Evolutionary conservation across 2,329 filamentous ascomycete species (phyloP), one percentile per base, ranked within the genome.

Genomic region (Herpotrichia juniperi): DNA sequence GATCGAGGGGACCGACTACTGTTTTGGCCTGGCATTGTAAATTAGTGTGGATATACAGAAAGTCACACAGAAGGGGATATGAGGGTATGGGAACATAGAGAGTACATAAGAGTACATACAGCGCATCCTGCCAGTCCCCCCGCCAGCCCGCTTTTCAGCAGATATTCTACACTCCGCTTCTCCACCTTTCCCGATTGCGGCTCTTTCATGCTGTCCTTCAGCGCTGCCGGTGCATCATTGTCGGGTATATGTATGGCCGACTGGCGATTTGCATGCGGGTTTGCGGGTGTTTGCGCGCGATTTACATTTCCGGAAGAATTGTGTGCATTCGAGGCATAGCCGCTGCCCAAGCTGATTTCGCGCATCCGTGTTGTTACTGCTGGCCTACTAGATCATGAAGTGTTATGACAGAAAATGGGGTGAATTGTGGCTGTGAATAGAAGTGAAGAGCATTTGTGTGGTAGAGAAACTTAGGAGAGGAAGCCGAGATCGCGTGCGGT

Each of bases 41-140:
- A 42, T 63, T 50, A 59, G 56, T 55, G 26, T 48, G 26, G 22
- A 28, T 39, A n/a, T n/a, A n/a, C n/a, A n/a, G n/a, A n/a, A n/a
- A n/a, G n/a, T n/a, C n/a, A n/a, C n/a, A n/a, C n/a, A n/a, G 6
- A 7, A 35, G n/a, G 11, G 24, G 9, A 30, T 14, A 35, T 22
- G 21, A 35, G 16, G 16, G n/a, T n/a, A n/a, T n/a, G n/a, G 17
- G 14, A 14, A 35, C 10, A 14, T 10, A 19, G 31, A 37, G 28
- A 5, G 4, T 34, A 21, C 11, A 21, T 19, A 31, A 28, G 24
- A 39, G 16, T 44, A 56, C 89, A 66, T 85, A 96, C 92, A 60
- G 91, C 92, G 78, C 92, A 96, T 60, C 93, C 94, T 47, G 94
- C 94, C 53, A 97, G 62, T 14, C 94, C 94, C 42, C 94, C 94